Evolutionary conservation across 371 early-diverging fungal genomes (phyloP).

Genomic region (Conidiobolus incongruus): DNA sequence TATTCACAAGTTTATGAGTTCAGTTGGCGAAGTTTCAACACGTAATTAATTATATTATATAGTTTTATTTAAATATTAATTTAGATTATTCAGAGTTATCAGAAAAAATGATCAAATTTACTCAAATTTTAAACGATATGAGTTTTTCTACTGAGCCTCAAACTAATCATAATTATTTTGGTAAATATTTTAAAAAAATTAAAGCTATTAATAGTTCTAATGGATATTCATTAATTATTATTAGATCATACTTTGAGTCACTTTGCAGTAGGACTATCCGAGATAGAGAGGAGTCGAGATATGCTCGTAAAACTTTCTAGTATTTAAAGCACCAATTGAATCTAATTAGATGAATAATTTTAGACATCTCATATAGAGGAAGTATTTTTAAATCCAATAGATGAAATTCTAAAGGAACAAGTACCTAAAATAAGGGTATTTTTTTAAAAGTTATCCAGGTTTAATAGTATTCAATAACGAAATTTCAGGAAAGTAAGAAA

Average conservation of each 20-base stretch:
- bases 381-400: constrained; percentile 37
- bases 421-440: constrained; percentile 31
- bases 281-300: constrained; percentile 30
- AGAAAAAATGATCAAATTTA: not conserved
- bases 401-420: constrained; percentile 27
- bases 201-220: no score
- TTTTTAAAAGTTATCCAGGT: no score
- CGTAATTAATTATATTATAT: not conserved
- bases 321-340: not conserved
- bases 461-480: no score
- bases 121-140: not conserved
- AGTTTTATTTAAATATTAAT: not conserved
- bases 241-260: constrained; percentile 25
- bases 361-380: constrained; percentile 33
- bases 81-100: not conserved
- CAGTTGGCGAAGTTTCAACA: not conserved
- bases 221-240: not conserved
- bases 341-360: not conserved
- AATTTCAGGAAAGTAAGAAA: constrained; percentile 26
- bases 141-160: not conserved
- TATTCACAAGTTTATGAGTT: not conserved
- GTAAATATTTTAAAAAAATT: not conserved
- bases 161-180: not conserved
- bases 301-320: constrained; percentile 23
- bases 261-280: constrained; percentile 25